A percentile compares a stretch with the other conserved stretches of the same genome.
Conservation (phyloP, 2,329 filamentous ascomycete genomes). For the Talaromyces albobiverticillius region DNA sequence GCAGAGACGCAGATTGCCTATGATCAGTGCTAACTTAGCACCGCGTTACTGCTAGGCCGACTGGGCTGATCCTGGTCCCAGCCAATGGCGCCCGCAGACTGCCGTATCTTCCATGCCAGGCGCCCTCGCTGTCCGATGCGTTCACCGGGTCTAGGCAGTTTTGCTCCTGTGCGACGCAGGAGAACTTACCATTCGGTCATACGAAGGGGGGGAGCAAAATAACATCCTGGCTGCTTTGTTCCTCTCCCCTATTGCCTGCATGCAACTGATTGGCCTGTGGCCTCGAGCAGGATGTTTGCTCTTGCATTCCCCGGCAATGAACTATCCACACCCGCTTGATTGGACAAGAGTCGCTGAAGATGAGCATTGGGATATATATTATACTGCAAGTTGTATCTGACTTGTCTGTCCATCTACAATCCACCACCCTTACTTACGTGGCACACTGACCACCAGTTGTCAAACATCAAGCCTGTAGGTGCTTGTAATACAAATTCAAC, state of each 20-base stretch:
- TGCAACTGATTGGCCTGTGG: not conserved
- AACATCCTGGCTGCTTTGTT: not conserved
- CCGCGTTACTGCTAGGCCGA: not conserved
- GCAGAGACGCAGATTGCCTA: not conserved
- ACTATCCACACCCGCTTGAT: not conserved
- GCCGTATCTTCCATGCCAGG: conserved; percentile 1
- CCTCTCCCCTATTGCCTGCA: no score
- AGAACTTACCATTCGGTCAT: not conserved
- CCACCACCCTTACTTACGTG: conserved; percentile 10
- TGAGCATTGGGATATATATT: not conserved
- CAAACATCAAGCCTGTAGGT: not conserved
- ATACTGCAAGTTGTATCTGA: not conserved
- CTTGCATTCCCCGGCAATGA: not conserved
- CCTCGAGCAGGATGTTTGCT: not conserved
- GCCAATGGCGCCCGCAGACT: conserved; percentile 7
- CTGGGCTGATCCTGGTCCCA: not conserved
- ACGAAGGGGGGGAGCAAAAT: not conserved
- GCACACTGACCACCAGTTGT: conserved; percentile 12
- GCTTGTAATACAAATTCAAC: not conserved
- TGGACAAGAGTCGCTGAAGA: conserved; percentile 8
- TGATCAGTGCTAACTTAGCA: not conserved
- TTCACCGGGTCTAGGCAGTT: conserved; percentile 1
- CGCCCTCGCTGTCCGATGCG: not conserved
- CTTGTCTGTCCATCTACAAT: conserved; percentile 4
- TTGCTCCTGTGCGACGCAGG: conserved; percentile 1